Base-by-base conservation (phyloP, 2,329 filamentous ascomycete genomes). In the Pestalotiopsis sp. region DNA sequence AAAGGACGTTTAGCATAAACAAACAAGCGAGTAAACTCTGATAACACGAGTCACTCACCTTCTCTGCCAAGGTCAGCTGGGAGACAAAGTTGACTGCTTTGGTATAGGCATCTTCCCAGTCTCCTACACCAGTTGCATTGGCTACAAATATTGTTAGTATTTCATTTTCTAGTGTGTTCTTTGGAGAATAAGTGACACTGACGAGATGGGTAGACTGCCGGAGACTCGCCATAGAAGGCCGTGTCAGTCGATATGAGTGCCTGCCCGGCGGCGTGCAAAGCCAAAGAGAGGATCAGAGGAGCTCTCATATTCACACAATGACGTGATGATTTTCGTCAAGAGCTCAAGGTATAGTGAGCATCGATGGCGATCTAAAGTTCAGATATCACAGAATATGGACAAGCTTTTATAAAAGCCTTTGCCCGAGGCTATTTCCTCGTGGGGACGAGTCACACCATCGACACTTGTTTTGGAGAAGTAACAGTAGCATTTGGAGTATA, bases 21-120 rank as follows among this genome's bases (percentile, higher is more conserved):
- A n/a, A 7, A 9, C 27, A 27, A 36, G 57, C 6, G 23, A 27
- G 12, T 27, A 6, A 31, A 5, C 13, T 36, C 9, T 23, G 25
- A 23, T 3, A 4, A 13, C 7, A 59, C 25, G 17, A 13, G 45
- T 2, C 25, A 23, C 57, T 20, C n/a, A 39, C 65, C 56, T 67
- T 67, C 36, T 67, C 65, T 14, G 39, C 65, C 36, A 67, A 61
- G 38, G 65, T 67, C 31, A 67, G n/a, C 56, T 67, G 65, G 12
- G 65, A 17, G 7, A 67, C 52, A n/a, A 67, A 67, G n/a, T 61
- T 13, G 1, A n/a, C 23, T 25, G 65, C 65, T 9, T 67, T 67
- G 65, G 57, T 17, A 36, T 67, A 67, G 14, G 65, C 65, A 45
- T 61, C 56, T 11, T 59, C 36, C 65, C 65, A 67, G 31, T 62